Evolutionary conservation across 345 rosid species (phyloP).

Genomic region (Brassica rapa): DNA sequence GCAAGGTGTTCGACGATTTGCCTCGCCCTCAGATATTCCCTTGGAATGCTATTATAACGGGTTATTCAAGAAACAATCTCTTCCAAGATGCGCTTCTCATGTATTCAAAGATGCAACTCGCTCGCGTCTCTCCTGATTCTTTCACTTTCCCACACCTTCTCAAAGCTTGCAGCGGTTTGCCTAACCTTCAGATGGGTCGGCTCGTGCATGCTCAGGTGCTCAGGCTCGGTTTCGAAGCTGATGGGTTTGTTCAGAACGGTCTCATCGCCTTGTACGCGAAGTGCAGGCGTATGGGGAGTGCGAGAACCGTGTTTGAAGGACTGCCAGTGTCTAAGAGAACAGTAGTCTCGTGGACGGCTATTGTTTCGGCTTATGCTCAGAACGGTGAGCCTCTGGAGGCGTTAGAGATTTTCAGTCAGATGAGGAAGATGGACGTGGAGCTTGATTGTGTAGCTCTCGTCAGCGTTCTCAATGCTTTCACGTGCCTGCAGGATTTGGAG

Average conservation of each 20-base stretch:
- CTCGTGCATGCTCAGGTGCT: conserved; percentile 60
- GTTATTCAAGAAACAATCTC: conserved; percentile 50
- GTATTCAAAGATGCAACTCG: conserved; percentile 55
- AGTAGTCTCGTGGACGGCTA: conserved; percentile 71
- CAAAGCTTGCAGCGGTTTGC: conserved; percentile 58
- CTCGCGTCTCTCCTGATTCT: conserved; percentile 55
- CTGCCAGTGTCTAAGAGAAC: conserved; percentile 49
- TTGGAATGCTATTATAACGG: conserved; percentile 65
- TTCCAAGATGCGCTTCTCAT: conserved; percentile 48
- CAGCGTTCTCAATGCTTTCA: conserved; percentile 62
- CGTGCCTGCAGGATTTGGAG: conserved; percentile 54
- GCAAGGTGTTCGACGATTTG: conserved; percentile 60
- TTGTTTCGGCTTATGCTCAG: conserved; percentile 67
- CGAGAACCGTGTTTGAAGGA: conserved; percentile 55
- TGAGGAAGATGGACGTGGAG: conserved; percentile 52
- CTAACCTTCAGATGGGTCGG: conserved; percentile 47
- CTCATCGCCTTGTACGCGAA: conserved; percentile 68
- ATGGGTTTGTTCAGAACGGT: conserved; percentile 70
- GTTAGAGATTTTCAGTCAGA: conserved; percentile 51
- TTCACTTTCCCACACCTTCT: conserved; percentile 59
- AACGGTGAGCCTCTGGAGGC: conserved; percentile 66
- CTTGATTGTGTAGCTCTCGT: conserved; percentile 72
- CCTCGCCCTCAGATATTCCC: conserved; percentile 55
- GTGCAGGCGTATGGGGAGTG: conserved; percentile 48
- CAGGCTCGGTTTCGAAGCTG: conserved; percentile 58